A percentile compares a stretch with the other conserved stretches of the same genome.
phyloP scores from a whole-genome alignment of 176 grass and related monocot species.

The Musa itinerans region DNA sequence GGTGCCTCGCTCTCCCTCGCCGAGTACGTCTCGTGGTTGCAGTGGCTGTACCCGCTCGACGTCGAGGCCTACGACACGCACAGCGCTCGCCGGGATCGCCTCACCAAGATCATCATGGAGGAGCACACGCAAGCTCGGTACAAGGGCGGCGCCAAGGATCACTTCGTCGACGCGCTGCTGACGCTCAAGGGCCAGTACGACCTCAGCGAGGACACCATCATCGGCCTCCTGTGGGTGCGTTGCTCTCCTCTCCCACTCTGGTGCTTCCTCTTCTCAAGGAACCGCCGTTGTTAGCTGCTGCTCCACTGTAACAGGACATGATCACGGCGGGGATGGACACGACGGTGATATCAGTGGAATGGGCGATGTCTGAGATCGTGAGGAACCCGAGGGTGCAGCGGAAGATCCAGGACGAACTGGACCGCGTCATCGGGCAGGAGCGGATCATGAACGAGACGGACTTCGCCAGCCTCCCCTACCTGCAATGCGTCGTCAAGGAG shows the following conservation, averaged over 20 bases:
- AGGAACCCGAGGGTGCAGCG: slow-evolving; percentile 57
- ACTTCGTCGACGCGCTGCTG: slow-evolving; percentile 59
- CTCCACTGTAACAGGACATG: slow-evolving; percentile 5
- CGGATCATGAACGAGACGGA: slow-evolving; percentile 48
- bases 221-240: slow-evolving; percentile 68
- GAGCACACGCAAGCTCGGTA: slow-evolving; percentile 50
- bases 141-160: slow-evolving; percentile 38
- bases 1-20: slow-evolving; percentile 61
- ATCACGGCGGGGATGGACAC: slow-evolving; percentile 62
- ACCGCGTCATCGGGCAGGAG: slow-evolving; percentile 31
- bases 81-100: slow-evolving; percentile 30
- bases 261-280: neutral
- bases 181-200: slow-evolving; percentile 52
- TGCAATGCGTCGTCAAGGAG: slow-evolving; percentile 55
- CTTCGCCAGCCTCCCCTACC: slow-evolving; percentile 48
- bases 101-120: slow-evolving; percentile 57
- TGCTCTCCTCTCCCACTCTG: neutral
- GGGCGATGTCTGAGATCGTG: slow-evolving; percentile 55
- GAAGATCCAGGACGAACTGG: slow-evolving; percentile 56
- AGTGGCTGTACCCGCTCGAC: slow-evolving; percentile 42
- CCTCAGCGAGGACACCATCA: slow-evolving; percentile 57
- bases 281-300: neutral
- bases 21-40: slow-evolving; percentile 35
- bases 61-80: slow-evolving; percentile 40
- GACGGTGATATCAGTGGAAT: slow-evolving; percentile 53